A percentile compares a stretch with the other conserved stretches of the same genome.
Evolutionary conservation across 768 basidiomycete species (phyloP).

Genomic region (Termitomyces sp.): DNA sequence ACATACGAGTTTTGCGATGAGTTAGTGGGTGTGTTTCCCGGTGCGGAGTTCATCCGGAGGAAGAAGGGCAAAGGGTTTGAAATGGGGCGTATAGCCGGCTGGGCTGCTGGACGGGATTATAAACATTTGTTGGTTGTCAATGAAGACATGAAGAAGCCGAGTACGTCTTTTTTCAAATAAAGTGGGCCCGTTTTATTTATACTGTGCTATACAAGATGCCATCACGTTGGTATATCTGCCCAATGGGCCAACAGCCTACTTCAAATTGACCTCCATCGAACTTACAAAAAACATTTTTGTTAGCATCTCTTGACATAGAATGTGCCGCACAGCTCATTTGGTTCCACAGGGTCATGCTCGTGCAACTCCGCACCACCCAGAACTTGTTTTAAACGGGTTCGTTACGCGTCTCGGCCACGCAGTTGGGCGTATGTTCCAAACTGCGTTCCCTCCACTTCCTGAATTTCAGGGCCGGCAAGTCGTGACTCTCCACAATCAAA

Average conservation of each 20-base stretch:
- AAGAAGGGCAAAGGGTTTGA: constrained; percentile 90
- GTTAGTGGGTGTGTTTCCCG: constrained; percentile 82
- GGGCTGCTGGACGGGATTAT: constrained; percentile 88
- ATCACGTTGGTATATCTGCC: constrained; percentile 91
- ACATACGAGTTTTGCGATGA: constrained; percentile 95
- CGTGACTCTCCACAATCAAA: constrained; percentile 94
- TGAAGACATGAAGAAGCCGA: constrained; percentile 91
- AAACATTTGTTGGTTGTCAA: constrained; percentile 90
- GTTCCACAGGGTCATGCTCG: constrained; percentile 78
- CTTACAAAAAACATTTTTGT: constrained; percentile 85
- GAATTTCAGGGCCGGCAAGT: constrained; percentile 97
- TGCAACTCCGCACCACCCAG: constrained; percentile 89
- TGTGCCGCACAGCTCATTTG: not conserved
- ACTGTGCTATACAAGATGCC: constrained; percentile 54
- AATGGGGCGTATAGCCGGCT: constrained; percentile 84
- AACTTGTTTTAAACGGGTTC: constrained; percentile 92
- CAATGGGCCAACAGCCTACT: constrained; percentile 90
- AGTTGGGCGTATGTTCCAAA: constrained; percentile 94
- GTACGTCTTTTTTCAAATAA: constrained; percentile 41
- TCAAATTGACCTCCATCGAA: constrained; percentile 87
- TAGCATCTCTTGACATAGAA: constrained; percentile 16
- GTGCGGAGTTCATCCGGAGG: constrained; percentile 81
- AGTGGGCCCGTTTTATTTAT: not conserved
- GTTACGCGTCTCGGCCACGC: constrained; percentile 90
- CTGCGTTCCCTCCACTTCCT: constrained; percentile 90